phyloP scores from a whole-genome alignment of 2,329 filamentous ascomycete genomes.

The Raffaelea ambrosiae region DNA sequence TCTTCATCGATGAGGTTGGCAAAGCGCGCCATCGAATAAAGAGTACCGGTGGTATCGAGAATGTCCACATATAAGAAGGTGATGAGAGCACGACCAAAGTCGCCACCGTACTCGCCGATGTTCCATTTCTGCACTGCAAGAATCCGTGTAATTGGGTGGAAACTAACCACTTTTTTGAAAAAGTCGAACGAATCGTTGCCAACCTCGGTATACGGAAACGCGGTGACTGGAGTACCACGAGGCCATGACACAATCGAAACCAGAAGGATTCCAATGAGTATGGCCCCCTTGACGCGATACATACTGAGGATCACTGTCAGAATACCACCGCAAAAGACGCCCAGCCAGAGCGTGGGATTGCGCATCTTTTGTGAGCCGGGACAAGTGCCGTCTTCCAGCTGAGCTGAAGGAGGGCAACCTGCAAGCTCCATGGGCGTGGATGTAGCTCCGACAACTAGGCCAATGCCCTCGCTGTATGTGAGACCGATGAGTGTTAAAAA shows the following conservation, averaged over 20 bases:
- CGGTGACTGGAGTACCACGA: slow-evolving; percentile 55
- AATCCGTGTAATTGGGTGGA: slow-evolving; percentile 58
- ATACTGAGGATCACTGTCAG: slow-evolving; percentile 74
- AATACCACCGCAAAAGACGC: slow-evolving; percentile 70
- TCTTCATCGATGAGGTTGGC: slow-evolving; percentile 46
- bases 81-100: slow-evolving; percentile 63
- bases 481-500: slow-evolving; percentile 56
- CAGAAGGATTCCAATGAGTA: slow-evolving; percentile 62
- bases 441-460: slow-evolving; percentile 56
- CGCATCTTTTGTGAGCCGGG: slow-evolving; percentile 52
- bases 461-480: slow-evolving; percentile 75
- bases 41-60: slow-evolving; percentile 65
- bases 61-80: slow-evolving; percentile 75
- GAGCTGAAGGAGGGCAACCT: slow-evolving; percentile 49
- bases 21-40: slow-evolving; percentile 73
- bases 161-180: slow-evolving; percentile 63
- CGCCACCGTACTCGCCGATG: slow-evolving; percentile 44
- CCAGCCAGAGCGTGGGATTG: slow-evolving; percentile 70
- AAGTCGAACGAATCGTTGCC: slow-evolving; percentile 60
- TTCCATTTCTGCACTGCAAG: slow-evolving; percentile 60
- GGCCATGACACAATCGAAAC: slow-evolving; percentile 71
- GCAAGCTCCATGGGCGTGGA: slow-evolving; percentile 67
- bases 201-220: slow-evolving; percentile 57
- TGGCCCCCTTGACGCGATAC: slow-evolving; percentile 65
- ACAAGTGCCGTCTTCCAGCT: slow-evolving; percentile 30